phyloP scores from a whole-genome alignment of 2,329 filamentous ascomycete genomes.

The Ramichloridium luteum region DNA sequence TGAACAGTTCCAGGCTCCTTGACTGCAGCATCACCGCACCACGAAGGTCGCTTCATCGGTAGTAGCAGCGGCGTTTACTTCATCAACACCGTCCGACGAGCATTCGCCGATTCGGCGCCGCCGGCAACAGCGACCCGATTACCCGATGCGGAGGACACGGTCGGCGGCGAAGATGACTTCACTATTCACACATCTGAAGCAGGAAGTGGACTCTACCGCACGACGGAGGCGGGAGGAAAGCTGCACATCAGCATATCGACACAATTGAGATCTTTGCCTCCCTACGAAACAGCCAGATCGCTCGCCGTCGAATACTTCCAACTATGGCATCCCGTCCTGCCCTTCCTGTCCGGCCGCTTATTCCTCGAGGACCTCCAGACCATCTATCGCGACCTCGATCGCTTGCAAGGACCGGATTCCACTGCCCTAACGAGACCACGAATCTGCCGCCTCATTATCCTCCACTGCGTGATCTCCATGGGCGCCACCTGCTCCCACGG shows the following conservation, averaged over 20 bases:
- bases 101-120: conserved; percentile 30
- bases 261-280: conserved; percentile 16
- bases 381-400: conserved; percentile 26
- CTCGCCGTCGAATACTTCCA: conserved; percentile 40
- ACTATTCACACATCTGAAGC: no score
- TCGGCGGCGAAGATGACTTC: conserved; percentile 14
- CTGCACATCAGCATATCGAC: conserved; percentile 8
- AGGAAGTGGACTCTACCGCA: no score
- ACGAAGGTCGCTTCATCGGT: conserved; percentile 32
- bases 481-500: conserved; percentile 19
- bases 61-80: conserved; percentile 43
- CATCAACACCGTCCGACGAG: conserved; percentile 41
- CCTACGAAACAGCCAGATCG: conserved; percentile 27
- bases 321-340: conserved; percentile 42
- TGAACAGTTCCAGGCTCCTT: no score
- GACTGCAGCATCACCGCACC: conserved; percentile 10
- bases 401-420: conserved; percentile 18
- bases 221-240: no score
- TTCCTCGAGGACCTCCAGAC: conserved; percentile 35
- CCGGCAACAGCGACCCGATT: conserved; percentile 5
- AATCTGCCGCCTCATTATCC: conserved; percentile 27
- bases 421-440: conserved; percentile 15
- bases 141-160: conserved; percentile 12
- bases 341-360: conserved; percentile 40
- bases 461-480: conserved; percentile 42